Evolutionary conservation across 2,329 filamentous ascomycete genomes (phyloP), one percentile per base, ranked within the genome.

Genomic region (Chrysosporium keratinophilum): DNA sequence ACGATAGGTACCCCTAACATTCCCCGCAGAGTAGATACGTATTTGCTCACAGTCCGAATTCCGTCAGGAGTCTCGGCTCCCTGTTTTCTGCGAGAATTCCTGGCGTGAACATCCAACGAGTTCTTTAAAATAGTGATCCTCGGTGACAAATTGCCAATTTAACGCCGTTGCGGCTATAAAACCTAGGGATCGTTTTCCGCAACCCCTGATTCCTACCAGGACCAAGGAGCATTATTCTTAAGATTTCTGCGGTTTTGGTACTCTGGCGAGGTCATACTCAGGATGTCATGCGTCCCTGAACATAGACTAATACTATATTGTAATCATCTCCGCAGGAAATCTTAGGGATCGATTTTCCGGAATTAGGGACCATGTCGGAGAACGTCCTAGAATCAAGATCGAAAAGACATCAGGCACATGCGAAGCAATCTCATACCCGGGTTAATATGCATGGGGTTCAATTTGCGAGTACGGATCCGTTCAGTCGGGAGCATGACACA

Each of bases 81-180:
- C 84, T 60, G 84, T 76, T 19, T 76, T 68, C 54, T 80, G 82
- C 58, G 84, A 81, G 64, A 83, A 88, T 5, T 73, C 74, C 2
- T 78, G 75, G 47, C 82, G 80, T 1, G 82, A 80, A 12, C 80
- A 71, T 7, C 83, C 81, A 0, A 79, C 82, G 3, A 74, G 70
- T 50, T 85, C 78, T 41, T 83, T 77, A 60, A 91, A 90, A 45
- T 77, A 76, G 40, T 77, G 76, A 58, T 89, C 85, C 34, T 82
- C 76, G 57, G 89, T 85, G 51, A 89, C 71, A 1, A 89, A 74
- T 51, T 80, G 80, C 40, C 83, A 76, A 51, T 81, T 79, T 66
- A 86, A 81, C 47, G 84, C 83, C 6, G 82, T 82, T 0, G 85
- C 85, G 5, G 85, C 83, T 57, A 90, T 87, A 46, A 90, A 79